Evolutionary conservation across 345 rosid species (phyloP).

Genomic region (Rhizophora mangle): DNA sequence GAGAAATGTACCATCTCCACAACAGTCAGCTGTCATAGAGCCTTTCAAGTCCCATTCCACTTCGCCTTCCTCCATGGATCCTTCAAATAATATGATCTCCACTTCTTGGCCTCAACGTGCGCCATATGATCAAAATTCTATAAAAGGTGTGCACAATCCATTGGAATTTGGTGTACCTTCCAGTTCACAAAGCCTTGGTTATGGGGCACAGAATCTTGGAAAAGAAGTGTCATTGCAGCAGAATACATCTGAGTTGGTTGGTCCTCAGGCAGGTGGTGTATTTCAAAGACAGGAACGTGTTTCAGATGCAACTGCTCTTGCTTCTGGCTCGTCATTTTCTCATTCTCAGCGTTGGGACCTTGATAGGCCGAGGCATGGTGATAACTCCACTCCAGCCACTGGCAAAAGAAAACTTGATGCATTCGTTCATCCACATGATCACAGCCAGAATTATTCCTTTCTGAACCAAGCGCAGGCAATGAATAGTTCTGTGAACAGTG

Average conservation of each 20-base stretch:
- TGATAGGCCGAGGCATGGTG: slow-evolving; percentile 17
- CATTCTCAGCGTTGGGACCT: slow-evolving; percentile 26
- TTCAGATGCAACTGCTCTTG: slow-evolving; percentile 17
- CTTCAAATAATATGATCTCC: slow-evolving; percentile 17
- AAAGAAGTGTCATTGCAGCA: slow-evolving; percentile 24
- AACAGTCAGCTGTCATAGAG: slow-evolving; percentile 19
- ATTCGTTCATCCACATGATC: slow-evolving; percentile 14
- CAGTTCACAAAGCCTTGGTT: slow-evolving; percentile 9
- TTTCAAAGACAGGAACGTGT: slow-evolving; percentile 21
- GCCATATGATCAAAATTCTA: slow-evolving; percentile 8
- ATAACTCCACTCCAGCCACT: slow-evolving; percentile 16
- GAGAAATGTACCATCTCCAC: slow-evolving; percentile 33
- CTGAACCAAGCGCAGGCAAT: slow-evolving; percentile 36
- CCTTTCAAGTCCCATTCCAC: slow-evolving; percentile 10
- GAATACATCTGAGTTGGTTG: slow-evolving; percentile 16
- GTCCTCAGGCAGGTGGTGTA: slow-evolving; percentile 13
- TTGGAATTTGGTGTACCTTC: slow-evolving; percentile 15
- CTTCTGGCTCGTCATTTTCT: slow-evolving; percentile 12
- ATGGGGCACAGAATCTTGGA: slow-evolving; percentile 10
- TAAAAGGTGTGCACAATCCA: slow-evolving; percentile 22
- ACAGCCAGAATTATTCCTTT: slow-evolving; percentile 24
- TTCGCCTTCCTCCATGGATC: slow-evolving; percentile 18
- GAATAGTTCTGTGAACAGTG: slow-evolving; percentile 19
- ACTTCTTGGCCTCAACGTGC: slow-evolving; percentile 4
- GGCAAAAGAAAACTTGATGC: slow-evolving; percentile 22